phyloP scores from a whole-genome alignment of 2,329 filamentous ascomycete species.

The Fusarium hostae region DNA sequence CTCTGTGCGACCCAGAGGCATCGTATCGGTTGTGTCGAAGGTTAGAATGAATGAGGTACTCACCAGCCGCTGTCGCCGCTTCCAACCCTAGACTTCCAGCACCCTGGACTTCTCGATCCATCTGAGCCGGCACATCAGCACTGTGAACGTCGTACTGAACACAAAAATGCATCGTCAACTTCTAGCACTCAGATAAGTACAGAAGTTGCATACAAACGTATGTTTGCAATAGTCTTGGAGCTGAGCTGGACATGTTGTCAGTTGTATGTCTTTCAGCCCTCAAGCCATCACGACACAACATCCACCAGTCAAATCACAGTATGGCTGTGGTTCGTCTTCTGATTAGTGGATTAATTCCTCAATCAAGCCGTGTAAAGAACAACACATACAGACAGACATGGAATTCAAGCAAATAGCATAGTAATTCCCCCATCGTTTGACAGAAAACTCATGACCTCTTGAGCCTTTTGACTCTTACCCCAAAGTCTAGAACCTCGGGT shows the following conservation, averaged over 20 bases:
- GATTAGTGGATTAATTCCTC: conserved; percentile 22
- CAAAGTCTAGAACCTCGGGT: conserved; percentile 20
- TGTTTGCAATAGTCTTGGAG: not conserved
- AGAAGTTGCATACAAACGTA: too few relatives aligned
- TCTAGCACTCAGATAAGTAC: not conserved
- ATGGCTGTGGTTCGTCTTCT: not conserved
- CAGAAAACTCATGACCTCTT: conserved; percentile 14
- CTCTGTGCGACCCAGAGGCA: not conserved
- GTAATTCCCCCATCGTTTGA: conserved; percentile 16
- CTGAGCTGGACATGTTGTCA: not conserved
- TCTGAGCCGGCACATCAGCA: not conserved
- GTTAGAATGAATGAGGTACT: not conserved
- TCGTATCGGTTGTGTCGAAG: not conserved
- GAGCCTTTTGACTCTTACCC: conserved; percentile 15
- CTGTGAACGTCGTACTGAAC: too few relatives aligned
- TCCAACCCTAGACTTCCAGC: conserved; percentile 9
- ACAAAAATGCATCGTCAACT: not conserved
- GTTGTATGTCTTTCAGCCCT: not conserved
- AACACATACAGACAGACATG: not conserved
- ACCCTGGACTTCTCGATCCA: not conserved
- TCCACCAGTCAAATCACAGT: conserved; percentile 4
- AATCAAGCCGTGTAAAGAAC: not conserved
- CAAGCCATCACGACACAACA: not conserved
- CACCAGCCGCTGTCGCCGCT: not conserved
- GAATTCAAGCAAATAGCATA: conserved; percentile 4